Percentiles rank a stretch among this genome's conserved stretches.
phyloP scores from a whole-genome alignment of 352 stramenopile species.

The Pythium diclinum region DNA sequence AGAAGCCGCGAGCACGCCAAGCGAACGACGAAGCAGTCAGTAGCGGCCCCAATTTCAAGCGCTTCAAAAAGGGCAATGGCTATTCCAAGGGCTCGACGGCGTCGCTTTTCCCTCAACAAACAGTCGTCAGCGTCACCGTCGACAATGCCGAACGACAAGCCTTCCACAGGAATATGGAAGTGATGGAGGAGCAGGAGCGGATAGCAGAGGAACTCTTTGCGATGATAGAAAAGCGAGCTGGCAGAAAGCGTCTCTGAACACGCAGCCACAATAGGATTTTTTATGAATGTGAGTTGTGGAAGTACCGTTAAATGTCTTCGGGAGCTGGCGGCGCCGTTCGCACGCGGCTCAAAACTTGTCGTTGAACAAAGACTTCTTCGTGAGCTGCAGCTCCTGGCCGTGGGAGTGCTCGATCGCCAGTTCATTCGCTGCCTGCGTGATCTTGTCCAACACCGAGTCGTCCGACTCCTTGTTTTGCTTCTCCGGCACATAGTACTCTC shows the following conservation, averaged over 20 bases:
- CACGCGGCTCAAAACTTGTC: slow-evolving; percentile 49
- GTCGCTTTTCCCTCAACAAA: slow-evolving; percentile 54
- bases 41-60: slow-evolving; percentile 70
- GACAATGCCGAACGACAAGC: slow-evolving; percentile 55
- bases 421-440: slow-evolving; percentile 82
- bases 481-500: slow-evolving; percentile 85
- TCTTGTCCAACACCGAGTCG: slow-evolving; percentile 83
- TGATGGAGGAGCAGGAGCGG: slow-evolving; percentile 75
- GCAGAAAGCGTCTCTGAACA: slow-evolving; percentile 45
- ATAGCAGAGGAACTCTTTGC: slow-evolving; percentile 84
- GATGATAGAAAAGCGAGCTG: slow-evolving; percentile 63
- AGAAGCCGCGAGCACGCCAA: slow-evolving; percentile 22
- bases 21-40: neutral
- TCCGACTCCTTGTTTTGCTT: slow-evolving; percentile 75
- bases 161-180: slow-evolving; percentile 61
- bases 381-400: slow-evolving; percentile 75
- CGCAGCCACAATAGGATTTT: slow-evolving; percentile 1
- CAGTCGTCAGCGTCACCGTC: slow-evolving; percentile 56
- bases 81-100: slow-evolving; percentile 35
- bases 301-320: neutral
- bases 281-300: slow-evolving; percentile 1
- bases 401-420: slow-evolving; percentile 83
- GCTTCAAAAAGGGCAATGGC: slow-evolving; percentile 79
- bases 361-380: slow-evolving; percentile 86
- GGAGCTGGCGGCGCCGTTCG: neutral